Conservation (phyloP, 1,139 yeast species). For the Yamadazyma oceani region DNA sequence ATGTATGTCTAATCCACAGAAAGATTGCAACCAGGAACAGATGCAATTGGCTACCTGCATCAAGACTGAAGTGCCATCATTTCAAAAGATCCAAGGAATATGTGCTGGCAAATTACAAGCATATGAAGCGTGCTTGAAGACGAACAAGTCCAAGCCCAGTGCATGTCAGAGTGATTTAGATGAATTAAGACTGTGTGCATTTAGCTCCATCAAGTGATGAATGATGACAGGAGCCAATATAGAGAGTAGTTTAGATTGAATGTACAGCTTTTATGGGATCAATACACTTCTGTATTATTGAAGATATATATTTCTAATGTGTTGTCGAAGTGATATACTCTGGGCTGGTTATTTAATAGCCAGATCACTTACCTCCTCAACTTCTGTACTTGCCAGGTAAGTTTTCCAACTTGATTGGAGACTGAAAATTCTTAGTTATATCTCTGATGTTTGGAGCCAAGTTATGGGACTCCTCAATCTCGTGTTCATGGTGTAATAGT, state of each 20-base stretch:
- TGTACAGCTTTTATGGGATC: too few relatives aligned
- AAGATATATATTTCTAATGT: too few relatives aligned
- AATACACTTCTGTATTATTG: too few relatives aligned
- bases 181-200: slow-evolving; percentile 39
- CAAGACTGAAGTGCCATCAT: slow-evolving; percentile 58
- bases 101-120: slow-evolving; percentile 56
- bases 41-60: slow-evolving; percentile 55
- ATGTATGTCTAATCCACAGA: slow-evolving; percentile 52
- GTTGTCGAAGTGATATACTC: too few relatives aligned
- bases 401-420: slow-evolving; percentile 38
- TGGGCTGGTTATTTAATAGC: too few relatives aligned
- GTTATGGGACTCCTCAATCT: slow-evolving; percentile 68
- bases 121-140: slow-evolving; percentile 60
- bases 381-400: slow-evolving; percentile 34
- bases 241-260: too few relatives aligned
- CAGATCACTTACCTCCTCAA: too few relatives aligned
- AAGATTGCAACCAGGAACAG: slow-evolving; percentile 54
- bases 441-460: slow-evolving; percentile 42
- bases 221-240: too few relatives aligned
- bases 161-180: slow-evolving; percentile 38
- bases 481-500: slow-evolving; percentile 82
- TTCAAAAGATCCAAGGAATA: slow-evolving; percentile 57
- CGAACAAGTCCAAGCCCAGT: slow-evolving; percentile 32
- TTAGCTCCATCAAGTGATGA: slow-evolving; percentile 14
- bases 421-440: slow-evolving; percentile 27